Evolutionary conservation across 1,284 basidiomycete species (phyloP), one percentile per base, ranked within the genome.

Genomic region (Ceratobasidium theobromae): DNA sequence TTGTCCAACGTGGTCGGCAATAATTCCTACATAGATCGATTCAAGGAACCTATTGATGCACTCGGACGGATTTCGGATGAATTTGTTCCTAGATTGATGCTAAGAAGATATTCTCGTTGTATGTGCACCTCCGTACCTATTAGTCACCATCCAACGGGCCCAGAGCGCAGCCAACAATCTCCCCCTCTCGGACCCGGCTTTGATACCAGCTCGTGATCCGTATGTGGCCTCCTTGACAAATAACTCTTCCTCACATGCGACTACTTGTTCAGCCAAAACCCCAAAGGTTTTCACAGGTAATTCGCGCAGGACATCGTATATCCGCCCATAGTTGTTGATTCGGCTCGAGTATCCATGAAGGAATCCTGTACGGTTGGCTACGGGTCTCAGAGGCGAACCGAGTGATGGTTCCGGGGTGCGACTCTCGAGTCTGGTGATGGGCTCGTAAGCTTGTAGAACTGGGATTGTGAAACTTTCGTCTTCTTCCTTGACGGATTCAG

Each of bases 181-280:
- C 9, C 18, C 46, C 32, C 38, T 30, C 21, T 62, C 46, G n/a
- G 23, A 38, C 5, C 33, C 9, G 18, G 14, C 46, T 30, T 38
- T 16, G 25, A 9, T 28, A 9, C 48, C 35, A 6, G 46, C 21
- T 9, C 16, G 46, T 18, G 30, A 46, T 4, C 27, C 58, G 1
- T 16, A 27, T 6, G 25, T 12, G 51, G 35, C 27, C n/a, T 62
- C 58, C n/a, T 41, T 4, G 11, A 48, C 58, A 30, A 62, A 62
- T 35, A 62, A 35, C 21, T 62, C 58, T 25, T 62, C 58, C 33
- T 62, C 58, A 30, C 33, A 33, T 25, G 58, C 58, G 18, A 62
- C 25, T 16, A 62, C 45, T 23, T 62, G 58, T 12, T 33, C 43
- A 11, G 33, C 45, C 18, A 62, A 21, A 6, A 51, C 48, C 25